These are phyloP conservation scores for Termitomyces sp. DNA, from an alignment of 768 basidiomycete genomes.

Conservation along the genomic window DNA sequence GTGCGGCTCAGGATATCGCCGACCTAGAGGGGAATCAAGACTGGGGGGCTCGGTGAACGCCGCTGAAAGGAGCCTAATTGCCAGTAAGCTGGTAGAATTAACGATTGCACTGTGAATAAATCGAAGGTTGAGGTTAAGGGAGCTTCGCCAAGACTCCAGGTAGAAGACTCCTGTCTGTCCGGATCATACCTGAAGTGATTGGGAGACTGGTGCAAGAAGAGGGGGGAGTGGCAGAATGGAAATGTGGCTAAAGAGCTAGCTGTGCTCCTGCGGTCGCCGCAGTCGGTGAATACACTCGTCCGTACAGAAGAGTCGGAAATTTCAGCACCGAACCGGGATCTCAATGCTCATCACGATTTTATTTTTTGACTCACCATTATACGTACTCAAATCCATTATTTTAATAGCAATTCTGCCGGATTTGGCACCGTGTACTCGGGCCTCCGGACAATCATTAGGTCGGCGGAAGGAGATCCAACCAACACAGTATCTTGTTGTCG, in stretches of 20 bases:
- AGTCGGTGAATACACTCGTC: not conserved
- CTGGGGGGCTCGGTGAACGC: conserved; percentile 8
- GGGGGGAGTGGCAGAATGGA: not conserved
- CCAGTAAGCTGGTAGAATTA: conserved; percentile 4
- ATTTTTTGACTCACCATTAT: not conserved
- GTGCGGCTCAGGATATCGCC: not conserved
- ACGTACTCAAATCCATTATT: not conserved
- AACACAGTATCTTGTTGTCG: not conserved
- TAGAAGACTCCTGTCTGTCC: conserved; percentile 8
- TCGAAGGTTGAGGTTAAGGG: conserved; percentile 14
- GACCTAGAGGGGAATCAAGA: not conserved
- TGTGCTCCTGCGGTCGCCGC: not conserved
- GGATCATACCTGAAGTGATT: conserved; percentile 3
- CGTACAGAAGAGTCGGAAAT: not conserved
- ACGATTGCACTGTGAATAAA: conserved; percentile 1
- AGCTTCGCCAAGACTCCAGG: conserved; percentile 1
- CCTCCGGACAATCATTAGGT: not conserved
- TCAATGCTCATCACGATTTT: not conserved
- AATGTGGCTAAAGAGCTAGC: not conserved
- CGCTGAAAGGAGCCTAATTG: conserved; percentile 6
- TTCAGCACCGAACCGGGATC: not conserved
- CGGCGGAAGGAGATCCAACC: not conserved
- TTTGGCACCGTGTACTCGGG: not conserved
- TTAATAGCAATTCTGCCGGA: not conserved
- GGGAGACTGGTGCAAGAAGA: not conserved